These are phyloP conservation scores for Fibroporia radiculosa DNA, from an alignment of 768 basidiomycete species.

Conservation along the genomic window DNA sequence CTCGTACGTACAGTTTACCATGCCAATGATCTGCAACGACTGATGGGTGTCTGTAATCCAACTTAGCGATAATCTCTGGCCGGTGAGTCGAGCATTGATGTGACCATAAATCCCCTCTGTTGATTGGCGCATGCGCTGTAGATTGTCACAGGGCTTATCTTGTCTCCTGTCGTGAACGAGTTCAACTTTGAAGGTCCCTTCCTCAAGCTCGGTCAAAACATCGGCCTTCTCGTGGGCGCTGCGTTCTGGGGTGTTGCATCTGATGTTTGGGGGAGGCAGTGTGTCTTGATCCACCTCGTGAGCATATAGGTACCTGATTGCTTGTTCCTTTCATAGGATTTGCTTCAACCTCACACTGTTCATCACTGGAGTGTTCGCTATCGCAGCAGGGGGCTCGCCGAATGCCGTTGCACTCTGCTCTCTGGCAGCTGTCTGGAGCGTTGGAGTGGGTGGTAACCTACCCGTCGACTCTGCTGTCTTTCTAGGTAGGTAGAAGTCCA, in stretches of 20 bases:
- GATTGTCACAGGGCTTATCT: constrained; percentile 60
- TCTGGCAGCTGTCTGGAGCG: constrained; percentile 49
- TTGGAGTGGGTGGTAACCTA: constrained; percentile 67
- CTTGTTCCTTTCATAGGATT: constrained; percentile 29
- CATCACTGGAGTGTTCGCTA: constrained; percentile 58
- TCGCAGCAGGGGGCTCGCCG: constrained; percentile 52
- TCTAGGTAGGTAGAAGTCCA: constrained; percentile 39
- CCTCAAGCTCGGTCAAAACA: constrained; percentile 62
- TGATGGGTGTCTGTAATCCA: neutral
- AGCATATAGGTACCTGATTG: neutral
- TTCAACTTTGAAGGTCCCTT: constrained; percentile 55
- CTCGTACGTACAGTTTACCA: constrained; percentile 37
- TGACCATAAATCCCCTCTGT: neutral
- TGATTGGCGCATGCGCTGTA: constrained; percentile 16
- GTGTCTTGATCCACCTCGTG: constrained; percentile 3
- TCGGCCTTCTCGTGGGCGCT: constrained; percentile 64
- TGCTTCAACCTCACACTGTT: constrained; percentile 67
- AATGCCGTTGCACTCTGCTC: constrained; percentile 44
- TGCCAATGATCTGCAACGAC: neutral
- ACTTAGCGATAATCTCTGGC: constrained; percentile 65
- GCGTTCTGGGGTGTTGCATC: constrained; percentile 61
- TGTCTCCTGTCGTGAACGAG: constrained; percentile 56
- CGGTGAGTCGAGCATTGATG: constrained; percentile 31
- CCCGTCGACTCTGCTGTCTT: constrained; percentile 75
- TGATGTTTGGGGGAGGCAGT: constrained; percentile 69